Base-by-base conservation (phyloP, 1,139 yeast species). In the Zygosaccharomyces pseudobailii region DNA sequence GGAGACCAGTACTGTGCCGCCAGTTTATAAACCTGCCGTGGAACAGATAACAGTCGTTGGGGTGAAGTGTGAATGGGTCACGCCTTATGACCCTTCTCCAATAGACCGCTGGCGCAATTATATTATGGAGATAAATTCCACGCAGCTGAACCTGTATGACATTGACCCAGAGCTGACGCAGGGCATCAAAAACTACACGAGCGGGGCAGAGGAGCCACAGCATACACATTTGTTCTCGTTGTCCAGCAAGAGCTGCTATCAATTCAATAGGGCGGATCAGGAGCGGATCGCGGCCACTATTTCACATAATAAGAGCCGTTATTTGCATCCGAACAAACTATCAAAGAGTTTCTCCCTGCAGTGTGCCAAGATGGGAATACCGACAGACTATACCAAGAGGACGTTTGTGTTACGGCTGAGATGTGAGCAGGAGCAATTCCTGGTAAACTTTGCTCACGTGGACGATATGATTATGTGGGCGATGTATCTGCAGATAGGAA, bases 391-490 rank as follows among this genome's bases (percentile, higher is more conserved):
- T 71, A 79, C 65, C 45, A 67, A 66, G 47, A 62, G 58, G 48
- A 58, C 63, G 7, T 66, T 65, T 40, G 84, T 81, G 2, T 62
- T 85, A 32, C 67, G 94, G 47, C 54, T 84, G 32, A 71, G 92
- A 32, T 71, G 80, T 35, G 92, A 85, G 64, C 75, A 79, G 42
- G 89, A 84, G 59, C 92, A 85, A 58, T 71, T 84, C 47, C 62
- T 84, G 34, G 52, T 84, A 1, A 76, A 76, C 48, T 84, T 84
- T 56, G 65, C 74, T 6, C 69, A 72, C 36, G 71, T 79, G 1
- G 80, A 78, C 55, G 80, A 78, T 31, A 71, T 85, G 70, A 76
- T 85, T 28, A 77, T 75, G 40, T 84, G 92, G 90, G 75, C 83
- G 48, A 71, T 74, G 62, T 78, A 78, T 40, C 48, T 85, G 3